Evolutionary conservation across 2,329 filamentous ascomycete species (phyloP).

Genomic region (Colletotrichum musae): DNA sequence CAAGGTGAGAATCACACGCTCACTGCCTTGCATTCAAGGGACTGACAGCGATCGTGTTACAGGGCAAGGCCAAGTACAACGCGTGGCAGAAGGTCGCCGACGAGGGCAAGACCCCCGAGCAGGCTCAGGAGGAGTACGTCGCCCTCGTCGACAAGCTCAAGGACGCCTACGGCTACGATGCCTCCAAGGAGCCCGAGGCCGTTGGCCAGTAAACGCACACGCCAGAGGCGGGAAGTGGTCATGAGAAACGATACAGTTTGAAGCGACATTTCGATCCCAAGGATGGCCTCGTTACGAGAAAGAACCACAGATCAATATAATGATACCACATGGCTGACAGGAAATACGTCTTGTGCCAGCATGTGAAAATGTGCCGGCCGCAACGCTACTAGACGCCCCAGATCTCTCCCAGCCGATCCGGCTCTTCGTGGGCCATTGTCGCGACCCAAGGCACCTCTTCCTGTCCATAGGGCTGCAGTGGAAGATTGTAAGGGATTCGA

Average conservation of each 20-base stretch:
- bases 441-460: slow-evolving; percentile 85
- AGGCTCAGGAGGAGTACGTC: slow-evolving; percentile 85
- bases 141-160: slow-evolving; percentile 80
- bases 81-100: slow-evolving; percentile 82
- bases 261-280: slow-evolving; percentile 7
- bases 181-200: slow-evolving; percentile 73
- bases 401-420: slow-evolving; percentile 70
- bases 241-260: slow-evolving; percentile 38
- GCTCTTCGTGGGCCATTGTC: slow-evolving; percentile 69
- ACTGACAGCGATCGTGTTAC: slow-evolving; percentile 38
- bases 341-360: neutral
- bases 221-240: slow-evolving; percentile 2
- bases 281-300: slow-evolving; percentile 2
- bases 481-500: slow-evolving; percentile 87
- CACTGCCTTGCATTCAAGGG: neutral
- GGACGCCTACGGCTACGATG: slow-evolving; percentile 76
- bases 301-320: slow-evolving; percentile 35
- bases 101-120: slow-evolving; percentile 71
- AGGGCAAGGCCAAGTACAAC: slow-evolving; percentile 86
- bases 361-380: slow-evolving; percentile 1
- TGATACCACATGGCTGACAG: slow-evolving; percentile 30
- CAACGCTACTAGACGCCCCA: slow-evolving; percentile 50
- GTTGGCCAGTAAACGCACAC: slow-evolving; percentile 54
- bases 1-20: slow-evolving; percentile 63
- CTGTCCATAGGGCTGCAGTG: slow-evolving; percentile 75